Base-by-base conservation (phyloP, 305 asterid genomes). In the Solanum hybrid region DNA sequence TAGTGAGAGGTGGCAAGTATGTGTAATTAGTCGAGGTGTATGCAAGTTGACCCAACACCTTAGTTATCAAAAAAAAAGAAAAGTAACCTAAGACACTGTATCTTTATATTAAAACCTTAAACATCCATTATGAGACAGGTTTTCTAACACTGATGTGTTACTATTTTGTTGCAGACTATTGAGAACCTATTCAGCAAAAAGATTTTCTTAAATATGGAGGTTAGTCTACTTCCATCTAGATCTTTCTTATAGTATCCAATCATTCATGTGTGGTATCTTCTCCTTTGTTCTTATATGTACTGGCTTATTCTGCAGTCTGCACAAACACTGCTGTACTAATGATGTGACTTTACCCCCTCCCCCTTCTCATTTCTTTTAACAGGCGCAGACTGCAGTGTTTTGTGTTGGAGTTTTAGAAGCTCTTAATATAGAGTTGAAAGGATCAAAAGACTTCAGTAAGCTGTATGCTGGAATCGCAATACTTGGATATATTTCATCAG, bases 171-270 rank as follows among this genome's bases (percentile, higher is more conserved):
- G 87, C 98, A 97, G 99, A 97, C 99, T 60, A 92, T 95, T 27
- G 98, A 96, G 94, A 96, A 95, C 90, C 99, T 97, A 76, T 94
- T 96, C 95, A 95, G 99, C 94, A 94, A 94, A 92, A 94, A 91
- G 95, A 66, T 94, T 76, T 92, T 97, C 91, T 90, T 97, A 92
- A 89, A 92, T 92, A 92, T 95, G 97, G 96, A 95, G 99, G 99
- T 97, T 86, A 94, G 97, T 94, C 42, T 78, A 86, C 69, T 86
- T 73, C 88, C 92, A 90, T 88, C 72, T 77, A 51, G 42, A 1
- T 87, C 85, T 85, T 32, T 89, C 45, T 56, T 82, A 66, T 82
- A 29, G 24, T 36, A 22, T 66, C 40, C 14, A 22, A 5, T 79
- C 26, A 36, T 88, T 60, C 60, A 64, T 35, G 51, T 31, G 12